Percentiles rank a stretch among this genome's conserved stretches.
Conservation (phyloP, 305 asterid genomes). For the Caryopteris hybrid region DNA sequence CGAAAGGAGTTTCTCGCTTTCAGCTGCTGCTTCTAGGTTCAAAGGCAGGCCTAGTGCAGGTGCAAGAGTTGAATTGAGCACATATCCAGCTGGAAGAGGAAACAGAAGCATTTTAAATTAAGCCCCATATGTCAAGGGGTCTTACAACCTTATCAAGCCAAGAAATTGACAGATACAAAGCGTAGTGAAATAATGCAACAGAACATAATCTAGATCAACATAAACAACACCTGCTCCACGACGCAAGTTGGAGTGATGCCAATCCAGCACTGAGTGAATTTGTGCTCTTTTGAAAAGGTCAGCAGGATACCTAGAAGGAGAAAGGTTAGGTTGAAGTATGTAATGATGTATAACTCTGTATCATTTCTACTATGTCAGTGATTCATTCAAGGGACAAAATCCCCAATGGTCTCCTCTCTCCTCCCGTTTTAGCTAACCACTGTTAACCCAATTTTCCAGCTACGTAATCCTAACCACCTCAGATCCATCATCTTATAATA, state of each 20-base stretch:
- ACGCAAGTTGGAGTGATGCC: constrained; percentile 87
- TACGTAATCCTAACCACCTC: too few relatives aligned
- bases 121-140: background rate
- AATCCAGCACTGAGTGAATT: constrained; percentile 81
- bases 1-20: constrained; percentile 55
- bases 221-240: constrained; percentile 60
- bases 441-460: too few relatives aligned
- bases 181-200: background rate
- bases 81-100: constrained; percentile 49
- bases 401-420: too few relatives aligned
- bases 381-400: too few relatives aligned
- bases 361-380: too few relatives aligned
- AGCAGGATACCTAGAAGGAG: constrained; percentile 72
- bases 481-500: too few relatives aligned
- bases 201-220: constrained; percentile 4
- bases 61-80: constrained; percentile 45
- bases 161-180: background rate
- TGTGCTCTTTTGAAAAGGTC: constrained; percentile 70
- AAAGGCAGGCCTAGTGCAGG: constrained; percentile 61
- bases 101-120: constrained; percentile 4
- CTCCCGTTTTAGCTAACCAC: too few relatives aligned
- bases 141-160: background rate
- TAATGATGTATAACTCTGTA: too few relatives aligned
- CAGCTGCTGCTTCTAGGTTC: constrained; percentile 65
- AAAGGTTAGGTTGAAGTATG: background rate